Evolutionary conservation across 305 asterid genomes (phyloP), one percentile per base, ranked within the genome.

Genomic region (Fraxinus xanthoxyloides): DNA sequence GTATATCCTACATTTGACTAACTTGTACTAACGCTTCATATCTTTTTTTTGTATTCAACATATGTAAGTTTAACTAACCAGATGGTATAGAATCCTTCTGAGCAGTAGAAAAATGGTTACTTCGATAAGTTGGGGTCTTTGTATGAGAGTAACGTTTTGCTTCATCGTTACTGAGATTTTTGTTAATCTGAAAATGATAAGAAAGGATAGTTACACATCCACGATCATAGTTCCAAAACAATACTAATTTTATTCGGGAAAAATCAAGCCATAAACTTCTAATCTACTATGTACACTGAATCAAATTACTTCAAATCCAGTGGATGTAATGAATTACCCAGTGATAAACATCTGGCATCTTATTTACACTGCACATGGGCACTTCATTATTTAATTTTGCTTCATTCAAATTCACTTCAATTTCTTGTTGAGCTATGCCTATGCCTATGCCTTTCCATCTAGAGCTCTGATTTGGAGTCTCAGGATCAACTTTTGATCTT

Each of bases 151-250:
- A 31, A 59, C 77, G 82, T 54, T 56, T 80, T 38, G 88, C 83
- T 85, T 90, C 90, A 17, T 86, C 87, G 34, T 79, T 80, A 80
- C 81, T 82, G 34, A 81, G 74, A 77, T 72, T 84, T 54, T 85
- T 88, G 56, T 80, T 87, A 73, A 76, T 88, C 97, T 92, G 87
- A 85, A 85, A 82, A 82, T 75, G 12, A 77, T 34, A 51, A 12
- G 35, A 82, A 76, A 35, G 69, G 19, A 30, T 43, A 21, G 30
- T 35, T 48, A 73, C 34, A 69, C 75, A 75, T 67, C 73, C 76
- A 54, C 32, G 23, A 31, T 65, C 77, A 69, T 43, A 28, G 7
- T 67, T 61, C 34, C 8, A 82, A 80, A 79, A 54, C 38, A 72
- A 26, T 13, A 48, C 10, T 12, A 77, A 21, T 76, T 76, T 76